Evolutionary conservation across 768 basidiomycete species (phyloP).

Genomic region (Aureoboletus auriporus): DNA sequence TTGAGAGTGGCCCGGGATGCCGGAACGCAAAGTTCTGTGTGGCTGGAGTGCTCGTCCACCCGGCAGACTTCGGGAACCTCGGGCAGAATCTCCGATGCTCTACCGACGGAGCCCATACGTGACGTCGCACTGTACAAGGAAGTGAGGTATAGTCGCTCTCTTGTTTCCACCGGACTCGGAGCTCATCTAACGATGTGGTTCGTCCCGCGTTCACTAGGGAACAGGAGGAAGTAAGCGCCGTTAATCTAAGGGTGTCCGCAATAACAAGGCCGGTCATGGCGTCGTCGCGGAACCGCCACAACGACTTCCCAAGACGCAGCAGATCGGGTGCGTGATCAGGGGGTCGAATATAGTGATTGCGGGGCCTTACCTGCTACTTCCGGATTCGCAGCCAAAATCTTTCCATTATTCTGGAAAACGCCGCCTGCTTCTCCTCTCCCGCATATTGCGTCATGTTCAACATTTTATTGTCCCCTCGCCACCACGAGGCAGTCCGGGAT

Average conservation of each 20-base stretch:
- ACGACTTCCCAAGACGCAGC: conserved; percentile 20
- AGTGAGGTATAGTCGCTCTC: neutral
- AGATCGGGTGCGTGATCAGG: conserved; percentile 25
- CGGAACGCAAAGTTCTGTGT: conserved; percentile 1
- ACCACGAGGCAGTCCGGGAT: conserved; percentile 5
- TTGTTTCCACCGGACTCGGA: conserved; percentile 10
- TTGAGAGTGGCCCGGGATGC: neutral
- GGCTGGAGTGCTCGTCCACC: conserved; percentile 6
- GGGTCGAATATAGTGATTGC: conserved; percentile 20
- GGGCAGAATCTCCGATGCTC: conserved; percentile 11
- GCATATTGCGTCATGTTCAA: conserved; percentile 3
- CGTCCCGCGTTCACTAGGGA: conserved; percentile 3
- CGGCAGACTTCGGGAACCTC: conserved; percentile 4
- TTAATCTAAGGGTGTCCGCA: conserved; percentile 24
- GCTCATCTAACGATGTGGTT: neutral
- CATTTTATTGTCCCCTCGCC: neutral
- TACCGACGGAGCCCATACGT: conserved; percentile 6
- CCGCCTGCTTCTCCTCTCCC: conserved; percentile 17
- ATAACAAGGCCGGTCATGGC: conserved; percentile 19
- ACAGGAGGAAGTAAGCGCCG: conserved; percentile 7
- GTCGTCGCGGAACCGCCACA: conserved; percentile 26
- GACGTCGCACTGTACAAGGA: conserved; percentile 1
- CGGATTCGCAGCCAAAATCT: conserved; percentile 25
- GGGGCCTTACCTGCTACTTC: conserved; percentile 23
- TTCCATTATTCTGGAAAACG: conserved; percentile 19